Base-by-base conservation (phyloP, 495 filamentous ascomycete species). In the Barbatosphaeria neglecta region DNA sequence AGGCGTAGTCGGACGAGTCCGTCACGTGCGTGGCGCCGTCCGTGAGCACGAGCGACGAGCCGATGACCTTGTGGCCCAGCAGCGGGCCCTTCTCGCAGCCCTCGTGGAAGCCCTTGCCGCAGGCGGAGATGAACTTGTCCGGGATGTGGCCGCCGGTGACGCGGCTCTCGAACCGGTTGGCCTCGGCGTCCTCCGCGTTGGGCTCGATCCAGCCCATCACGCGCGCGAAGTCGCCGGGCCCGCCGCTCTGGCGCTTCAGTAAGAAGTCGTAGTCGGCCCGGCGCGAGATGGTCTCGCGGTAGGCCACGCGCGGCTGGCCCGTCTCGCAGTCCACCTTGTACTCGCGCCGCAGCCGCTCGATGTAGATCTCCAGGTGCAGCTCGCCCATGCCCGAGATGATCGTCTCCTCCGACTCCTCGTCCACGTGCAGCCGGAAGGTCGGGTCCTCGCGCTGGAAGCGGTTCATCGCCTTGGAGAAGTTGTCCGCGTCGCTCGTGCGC, bases 351-450 rank as follows among this genome's bases (percentile, higher is more conserved):
- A 99, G 93, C 54, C 93, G 90, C 71, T 99, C 93, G 33, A 97
- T 80, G 70, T 99, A 99, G 63, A 99, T 94, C 53, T 90, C 86
- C 20, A 99, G 76, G 65, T 99, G 93, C 48, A 99, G 65, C 63
- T 99, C 93, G 50, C 93, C 93, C 93, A 99, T 99, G 42, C 93
- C 93, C 37, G 85, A 90, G 62, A 99, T 97, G 63, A 99, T 92
- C 41, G 90, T 95, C 70, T 99, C 85, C 52, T 90, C 80, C 53
- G 79, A 84, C 69, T 99, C 93, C 28, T 72, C 67, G 57, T 99
- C 93, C 57, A 93, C 86, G 49, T 84, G 83, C 37, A 97, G 87
- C 37, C 93, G 80, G 79, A 99, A 99, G 19, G 93, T 99, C 9
- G 93, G 93, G 54, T 99, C 93, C 67, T 99, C 93, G 45, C 93